Percentiles rank a stretch among this genome's conserved stretches.
phyloP scores from a whole-genome alignment of 2,329 filamentous ascomycete species.

The Aphanoascus verrucosus region DNA sequence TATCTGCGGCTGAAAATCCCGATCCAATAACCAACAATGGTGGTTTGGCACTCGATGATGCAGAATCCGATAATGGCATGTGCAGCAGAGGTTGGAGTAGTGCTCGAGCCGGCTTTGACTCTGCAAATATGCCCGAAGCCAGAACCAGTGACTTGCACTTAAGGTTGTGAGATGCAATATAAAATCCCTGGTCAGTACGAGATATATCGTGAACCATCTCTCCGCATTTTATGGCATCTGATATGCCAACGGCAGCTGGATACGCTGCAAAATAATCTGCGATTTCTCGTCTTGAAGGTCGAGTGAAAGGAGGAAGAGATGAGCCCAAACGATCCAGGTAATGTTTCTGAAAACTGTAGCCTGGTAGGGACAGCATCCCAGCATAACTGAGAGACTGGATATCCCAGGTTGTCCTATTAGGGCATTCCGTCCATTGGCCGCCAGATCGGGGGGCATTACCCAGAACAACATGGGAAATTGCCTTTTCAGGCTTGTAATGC shows the following conservation, averaged over 20 bases:
- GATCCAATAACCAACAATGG: slow-evolving; percentile 50
- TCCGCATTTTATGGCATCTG: slow-evolving; percentile 37
- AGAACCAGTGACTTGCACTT: slow-evolving; percentile 47
- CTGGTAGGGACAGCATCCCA: slow-evolving; percentile 50
- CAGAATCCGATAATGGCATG: slow-evolving; percentile 18
- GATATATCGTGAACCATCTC: slow-evolving; percentile 36
- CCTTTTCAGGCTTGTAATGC: slow-evolving; percentile 41
- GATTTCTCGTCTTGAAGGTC: slow-evolving; percentile 46
- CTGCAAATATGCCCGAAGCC: slow-evolving; percentile 50
- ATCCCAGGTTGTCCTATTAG: slow-evolving; percentile 42
- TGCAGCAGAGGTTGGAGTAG: slow-evolving; percentile 39
- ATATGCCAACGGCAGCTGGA: slow-evolving; percentile 43
- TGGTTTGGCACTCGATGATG: slow-evolving; percentile 14
- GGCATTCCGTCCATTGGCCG: slow-evolving; percentile 51
- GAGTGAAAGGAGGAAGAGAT: slow-evolving; percentile 41
- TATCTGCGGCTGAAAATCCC: slow-evolving; percentile 52
- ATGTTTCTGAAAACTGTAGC: slow-evolving; percentile 48
- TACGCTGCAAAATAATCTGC: slow-evolving; percentile 47
- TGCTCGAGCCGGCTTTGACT: slow-evolving; percentile 42
- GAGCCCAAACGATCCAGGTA: slow-evolving; percentile 34
- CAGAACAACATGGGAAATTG: slow-evolving; percentile 45
- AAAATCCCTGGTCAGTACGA: slow-evolving; percentile 39
- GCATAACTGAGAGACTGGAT: slow-evolving; percentile 53
- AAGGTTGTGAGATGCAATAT: slow-evolving; percentile 42
- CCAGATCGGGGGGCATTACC: slow-evolving; percentile 43